These are phyloP conservation scores for Luffa acutangula DNA, from an alignment of 306 rosid species.

Conservation along the genomic window DNA sequence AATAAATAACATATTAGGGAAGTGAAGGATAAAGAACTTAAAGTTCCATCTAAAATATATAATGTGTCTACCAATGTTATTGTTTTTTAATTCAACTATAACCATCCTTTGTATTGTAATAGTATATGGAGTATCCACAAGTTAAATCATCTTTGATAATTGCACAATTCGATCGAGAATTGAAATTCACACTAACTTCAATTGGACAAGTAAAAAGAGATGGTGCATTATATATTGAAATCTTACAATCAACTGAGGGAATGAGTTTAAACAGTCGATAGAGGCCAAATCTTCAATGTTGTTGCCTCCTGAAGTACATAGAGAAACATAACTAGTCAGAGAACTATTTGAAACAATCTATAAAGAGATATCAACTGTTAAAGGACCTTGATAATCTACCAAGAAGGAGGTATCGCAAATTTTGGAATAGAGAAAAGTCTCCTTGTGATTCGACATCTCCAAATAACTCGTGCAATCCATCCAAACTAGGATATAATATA, in stretches of 20 bases:
- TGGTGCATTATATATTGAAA: constrained; percentile 1
- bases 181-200: not conserved
- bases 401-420: constrained; percentile 64
- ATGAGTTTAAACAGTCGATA: constrained; percentile 59
- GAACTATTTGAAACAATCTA: constrained; percentile 13
- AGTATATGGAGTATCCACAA: not conserved
- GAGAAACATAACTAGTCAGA: constrained; percentile 8
- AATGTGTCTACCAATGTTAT: not conserved
- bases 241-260: constrained; percentile 75
- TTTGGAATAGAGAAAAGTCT: constrained; percentile 45
- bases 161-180: not conserved
- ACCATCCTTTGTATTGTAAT: not conserved
- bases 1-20: constrained; percentile 21
- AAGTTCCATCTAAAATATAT: not conserved
- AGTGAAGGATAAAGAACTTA: not conserved
- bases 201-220: not conserved
- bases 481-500: constrained; percentile 48
- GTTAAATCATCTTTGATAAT: not conserved
- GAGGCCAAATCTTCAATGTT: constrained; percentile 55
- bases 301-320: constrained; percentile 59
- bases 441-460: constrained; percentile 17
- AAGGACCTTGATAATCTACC: constrained; percentile 41
- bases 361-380: not conserved
- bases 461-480: constrained; percentile 23
- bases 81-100: not conserved